Base-by-base conservation (phyloP, 306 rosid species). In the Ormosia semicastrata region DNA sequence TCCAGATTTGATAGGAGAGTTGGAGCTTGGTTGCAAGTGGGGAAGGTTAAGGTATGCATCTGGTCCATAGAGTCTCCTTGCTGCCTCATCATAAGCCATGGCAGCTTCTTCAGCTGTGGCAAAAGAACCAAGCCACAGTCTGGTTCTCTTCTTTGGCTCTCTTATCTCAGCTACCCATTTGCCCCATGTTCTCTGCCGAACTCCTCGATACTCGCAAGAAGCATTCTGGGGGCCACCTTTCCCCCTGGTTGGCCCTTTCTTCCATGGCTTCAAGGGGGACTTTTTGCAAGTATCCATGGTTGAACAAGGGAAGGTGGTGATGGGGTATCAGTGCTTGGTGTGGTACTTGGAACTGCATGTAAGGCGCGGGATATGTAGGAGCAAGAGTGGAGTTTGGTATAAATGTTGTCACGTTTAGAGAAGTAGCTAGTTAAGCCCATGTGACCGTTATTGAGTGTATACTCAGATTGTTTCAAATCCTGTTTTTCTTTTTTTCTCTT, bases 131-230 rank as follows among this genome's bases (percentile, higher is more conserved):
- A 95, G 88, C 99, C 99, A 95, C 3, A 95, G 92, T 57, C 99
- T 86, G 14, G 97, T 92, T 82, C 99, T 90, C 86, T 93, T 95
- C 89, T 93, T 92, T 0, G 99, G 99, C 87, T 95, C 99, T 78
- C 98, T 89, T 65, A 95, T 95, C 80, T 95, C 99, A 1, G 99
- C 98, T 17, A 95, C 99, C 99, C 99, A 95, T 85, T 95, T 95
- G 4, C 98, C 99, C 99, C 99, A 95, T 1, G 98, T 95, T 77
- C 99, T 85, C 60, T 93, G 99, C 2, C 99, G 83, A 57, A 95
- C 99, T 1, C 99, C 99, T 6, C 99, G 90, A 58, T 93, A 95
- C 67, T 95, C 92, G 0, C 99, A 95, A 0, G 92, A 84, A 32
- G 98, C 98, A 5, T 95, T 95, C 78, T 88, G 92, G 11, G 99